These are phyloP conservation scores for Amanita thiersii DNA, from an alignment of 768 basidiomycete species.

Conservation along the genomic window DNA sequence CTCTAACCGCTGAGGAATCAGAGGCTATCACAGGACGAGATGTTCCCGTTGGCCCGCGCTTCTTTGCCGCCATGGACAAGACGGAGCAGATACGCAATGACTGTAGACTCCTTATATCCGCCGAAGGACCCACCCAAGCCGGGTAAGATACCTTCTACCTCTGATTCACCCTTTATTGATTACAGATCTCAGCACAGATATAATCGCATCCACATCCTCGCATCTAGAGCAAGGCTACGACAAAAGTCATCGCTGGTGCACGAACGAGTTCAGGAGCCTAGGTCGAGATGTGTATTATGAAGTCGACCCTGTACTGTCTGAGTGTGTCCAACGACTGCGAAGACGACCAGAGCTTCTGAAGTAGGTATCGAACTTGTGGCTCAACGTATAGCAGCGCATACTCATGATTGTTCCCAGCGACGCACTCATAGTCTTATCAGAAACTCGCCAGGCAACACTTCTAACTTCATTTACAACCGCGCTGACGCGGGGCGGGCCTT, in stretches of 20 bases:
- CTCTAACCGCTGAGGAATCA: slow-evolving; percentile 64
- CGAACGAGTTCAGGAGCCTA: slow-evolving; percentile 76
- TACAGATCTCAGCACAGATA: slow-evolving; percentile 57
- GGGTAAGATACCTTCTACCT: slow-evolving; percentile 40
- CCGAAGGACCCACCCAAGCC: slow-evolving; percentile 70
- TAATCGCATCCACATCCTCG: slow-evolving; percentile 75
- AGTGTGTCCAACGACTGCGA: slow-evolving; percentile 68
- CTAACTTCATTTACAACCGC: slow-evolving; percentile 81
- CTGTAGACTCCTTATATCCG: slow-evolving; percentile 80
- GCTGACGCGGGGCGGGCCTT: slow-evolving; percentile 80
- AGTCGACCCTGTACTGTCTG: slow-evolving; percentile 53
- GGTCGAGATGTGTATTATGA: slow-evolving; percentile 70
- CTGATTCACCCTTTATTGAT: background rate
- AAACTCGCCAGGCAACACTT: slow-evolving; percentile 75
- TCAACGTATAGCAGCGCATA: slow-evolving; percentile 2
- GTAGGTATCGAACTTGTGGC: slow-evolving; percentile 29
- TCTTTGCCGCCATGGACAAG: slow-evolving; percentile 86
- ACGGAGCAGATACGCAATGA: slow-evolving; percentile 77
- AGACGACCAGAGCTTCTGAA: slow-evolving; percentile 71
- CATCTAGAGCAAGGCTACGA: slow-evolving; percentile 86
- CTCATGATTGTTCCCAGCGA: slow-evolving; percentile 32
- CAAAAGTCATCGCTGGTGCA: slow-evolving; percentile 81
- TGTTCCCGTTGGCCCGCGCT: slow-evolving; percentile 58
- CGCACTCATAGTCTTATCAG: slow-evolving; percentile 64
- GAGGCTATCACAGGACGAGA: slow-evolving; percentile 74